phyloP scores from a whole-genome alignment of 2,329 filamentous ascomycete species.

The Sphaerostilbella broomeana region DNA sequence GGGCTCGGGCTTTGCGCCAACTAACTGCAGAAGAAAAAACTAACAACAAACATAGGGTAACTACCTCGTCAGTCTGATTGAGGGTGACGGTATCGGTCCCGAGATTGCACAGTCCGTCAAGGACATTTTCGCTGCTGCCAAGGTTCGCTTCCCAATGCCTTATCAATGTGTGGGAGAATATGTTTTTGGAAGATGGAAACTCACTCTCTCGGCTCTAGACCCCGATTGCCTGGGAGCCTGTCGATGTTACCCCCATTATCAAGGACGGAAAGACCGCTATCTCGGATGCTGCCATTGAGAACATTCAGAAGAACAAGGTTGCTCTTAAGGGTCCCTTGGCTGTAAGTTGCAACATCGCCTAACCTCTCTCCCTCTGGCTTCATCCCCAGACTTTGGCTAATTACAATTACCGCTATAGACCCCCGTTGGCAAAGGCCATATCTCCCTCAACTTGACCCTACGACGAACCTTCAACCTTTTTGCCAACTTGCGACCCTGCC shows the following conservation, averaged over 20 bases:
- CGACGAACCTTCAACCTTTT: constrained; percentile 99
- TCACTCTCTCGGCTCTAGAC: constrained; percentile 53
- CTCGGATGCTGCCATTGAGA: constrained; percentile 84
- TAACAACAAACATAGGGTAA: constrained; percentile 59
- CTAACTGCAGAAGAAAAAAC: constrained; percentile 15
- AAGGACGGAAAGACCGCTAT: constrained; percentile 96
- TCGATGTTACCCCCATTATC: constrained; percentile 89
- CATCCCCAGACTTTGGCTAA: background rate
- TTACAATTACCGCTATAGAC: constrained; percentile 50
- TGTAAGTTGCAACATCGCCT: constrained; percentile 47
- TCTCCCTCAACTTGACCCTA: constrained; percentile 97
- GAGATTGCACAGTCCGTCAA: constrained; percentile 98
- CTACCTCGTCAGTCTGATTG: constrained; percentile 93
- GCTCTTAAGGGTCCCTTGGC: constrained; percentile 97
- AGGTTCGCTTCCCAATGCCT: constrained; percentile 59
- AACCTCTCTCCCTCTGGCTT: background rate
- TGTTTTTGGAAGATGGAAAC: too few species aligned
- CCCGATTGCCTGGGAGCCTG: constrained; percentile 92
- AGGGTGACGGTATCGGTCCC: constrained; percentile 97
- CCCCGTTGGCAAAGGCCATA: constrained; percentile 96
- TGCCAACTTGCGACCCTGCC: constrained; percentile 96
- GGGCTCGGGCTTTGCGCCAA: background rate
- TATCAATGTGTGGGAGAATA: too few species aligned
- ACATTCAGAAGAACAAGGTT: constrained; percentile 91
- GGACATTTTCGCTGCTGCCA: constrained; percentile 94